Conservation (phyloP, 2,329 filamentous ascomycete genomes). For the Colletotrichum echinochloae region DNA sequence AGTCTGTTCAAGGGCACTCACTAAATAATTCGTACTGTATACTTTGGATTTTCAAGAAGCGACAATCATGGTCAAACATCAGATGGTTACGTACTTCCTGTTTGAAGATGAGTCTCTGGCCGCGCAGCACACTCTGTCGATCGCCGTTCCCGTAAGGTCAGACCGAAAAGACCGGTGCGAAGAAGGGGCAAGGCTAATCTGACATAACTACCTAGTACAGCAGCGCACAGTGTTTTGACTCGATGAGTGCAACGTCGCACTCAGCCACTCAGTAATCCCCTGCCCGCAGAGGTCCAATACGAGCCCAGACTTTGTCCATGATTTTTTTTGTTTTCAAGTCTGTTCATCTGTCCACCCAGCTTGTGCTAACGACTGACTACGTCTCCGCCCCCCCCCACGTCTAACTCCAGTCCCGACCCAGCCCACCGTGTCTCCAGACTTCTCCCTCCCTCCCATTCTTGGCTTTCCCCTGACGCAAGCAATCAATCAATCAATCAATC, state of each 20-base stretch:
- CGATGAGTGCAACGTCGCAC: not conserved
- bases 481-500: constrained; percentile 29
- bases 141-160: not conserved
- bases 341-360: constrained; percentile 4
- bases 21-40: not conserved
- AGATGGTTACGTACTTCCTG: constrained; percentile 23
- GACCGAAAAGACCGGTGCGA: not conserved
- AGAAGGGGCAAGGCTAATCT: not conserved
- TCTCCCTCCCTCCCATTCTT: not conserved
- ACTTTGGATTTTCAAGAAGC: not conserved
- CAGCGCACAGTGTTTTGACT: constrained; percentile 2
- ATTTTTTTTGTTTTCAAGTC: not conserved
- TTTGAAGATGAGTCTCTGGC: constrained; percentile 11
- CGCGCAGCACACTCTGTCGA: not conserved
- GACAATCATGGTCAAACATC: constrained; percentile 5
- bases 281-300: not conserved
- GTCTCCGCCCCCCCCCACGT: constrained; percentile 6
- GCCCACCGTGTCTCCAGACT: constrained; percentile 11
- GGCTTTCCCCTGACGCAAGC: constrained; percentile 2
- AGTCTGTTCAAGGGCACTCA: not conserved
- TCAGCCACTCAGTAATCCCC: constrained; percentile 18
- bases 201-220: not conserved
- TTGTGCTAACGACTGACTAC: not conserved
- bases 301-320: not conserved
- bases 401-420: not conserved